phyloP scores from a whole-genome alignment of 192 early-diverging fungal species.

The Podila horticola region DNA sequence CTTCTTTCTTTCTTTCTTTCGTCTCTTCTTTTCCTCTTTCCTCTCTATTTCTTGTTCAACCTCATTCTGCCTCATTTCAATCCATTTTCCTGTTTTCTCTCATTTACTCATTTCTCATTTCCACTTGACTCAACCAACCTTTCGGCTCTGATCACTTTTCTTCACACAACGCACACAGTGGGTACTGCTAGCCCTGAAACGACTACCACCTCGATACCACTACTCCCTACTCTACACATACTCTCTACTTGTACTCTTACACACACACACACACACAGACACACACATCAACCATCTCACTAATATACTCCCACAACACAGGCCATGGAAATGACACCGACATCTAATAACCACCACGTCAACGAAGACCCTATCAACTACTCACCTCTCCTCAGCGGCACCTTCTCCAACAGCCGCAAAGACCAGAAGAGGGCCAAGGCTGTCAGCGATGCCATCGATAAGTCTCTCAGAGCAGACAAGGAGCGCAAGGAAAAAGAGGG shows the following conservation, averaged over 20 bases:
- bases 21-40: background rate
- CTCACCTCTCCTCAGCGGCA: constrained; percentile 12
- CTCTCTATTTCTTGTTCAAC: background rate
- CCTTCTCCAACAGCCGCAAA: constrained; percentile 19
- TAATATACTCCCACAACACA: too few species aligned
- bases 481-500: constrained; percentile 41
- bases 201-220: background rate
- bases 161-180: too few species aligned
- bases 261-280: too few species aligned
- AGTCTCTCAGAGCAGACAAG: constrained; percentile 54
- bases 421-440: constrained; percentile 57
- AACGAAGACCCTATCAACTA: background rate
- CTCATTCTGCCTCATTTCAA: too few species aligned
- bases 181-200: too few species aligned
- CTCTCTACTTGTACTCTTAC: background rate
- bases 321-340: constrained; percentile 30
- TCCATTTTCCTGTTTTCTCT: background rate
- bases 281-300: background rate
- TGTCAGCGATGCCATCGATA: constrained; percentile 63
- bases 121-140: background rate
- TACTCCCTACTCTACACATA: background rate
- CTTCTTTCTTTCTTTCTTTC: background rate
- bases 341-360: constrained; percentile 6
- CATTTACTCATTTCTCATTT: background rate
- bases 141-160: too few species aligned